Conservation (phyloP, 345 rosid genomes). For the Populus ilicifolia region DNA sequence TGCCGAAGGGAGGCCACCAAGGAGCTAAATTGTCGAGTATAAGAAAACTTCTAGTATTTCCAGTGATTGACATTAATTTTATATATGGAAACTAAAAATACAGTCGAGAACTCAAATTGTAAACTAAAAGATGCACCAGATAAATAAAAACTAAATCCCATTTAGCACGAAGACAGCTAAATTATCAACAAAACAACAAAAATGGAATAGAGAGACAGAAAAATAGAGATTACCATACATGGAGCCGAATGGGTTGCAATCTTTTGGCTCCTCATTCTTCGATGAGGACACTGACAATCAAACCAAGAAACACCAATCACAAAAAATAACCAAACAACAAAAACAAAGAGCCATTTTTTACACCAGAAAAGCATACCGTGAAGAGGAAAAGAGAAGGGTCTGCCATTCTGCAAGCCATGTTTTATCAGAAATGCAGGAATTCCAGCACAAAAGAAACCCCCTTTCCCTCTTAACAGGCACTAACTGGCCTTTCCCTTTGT, state of each 20-base stretch:
- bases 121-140: not conserved
- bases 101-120: not conserved
- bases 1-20: not conserved
- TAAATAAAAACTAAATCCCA: slow-evolving; percentile 4
- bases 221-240: slow-evolving; percentile 33
- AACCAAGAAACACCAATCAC: slow-evolving; percentile 14
- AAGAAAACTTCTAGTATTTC: not conserved
- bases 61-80: not conserved
- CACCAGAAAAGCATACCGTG: slow-evolving; percentile 35
- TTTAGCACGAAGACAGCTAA: not conserved
- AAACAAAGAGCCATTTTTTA: not conserved
- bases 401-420: slow-evolving; percentile 68
- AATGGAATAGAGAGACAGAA: not conserved
- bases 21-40: not conserved
- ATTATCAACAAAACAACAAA: not conserved
- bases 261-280: slow-evolving; percentile 43
- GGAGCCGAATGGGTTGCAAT: slow-evolving; percentile 47
- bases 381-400: slow-evolving; percentile 50
- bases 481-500: not conserved
- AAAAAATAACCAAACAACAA: slow-evolving; percentile 4
- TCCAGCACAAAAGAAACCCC: slow-evolving; percentile 15
- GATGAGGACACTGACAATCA: slow-evolving; percentile 55
- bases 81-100: not conserved
- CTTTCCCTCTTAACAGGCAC: not conserved
- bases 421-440: slow-evolving; percentile 19